Evolutionary conservation across 73 alveolate species (phyloP), one percentile per base, ranked within the genome.

Genomic region (Paraurostyla sp.): DNA sequence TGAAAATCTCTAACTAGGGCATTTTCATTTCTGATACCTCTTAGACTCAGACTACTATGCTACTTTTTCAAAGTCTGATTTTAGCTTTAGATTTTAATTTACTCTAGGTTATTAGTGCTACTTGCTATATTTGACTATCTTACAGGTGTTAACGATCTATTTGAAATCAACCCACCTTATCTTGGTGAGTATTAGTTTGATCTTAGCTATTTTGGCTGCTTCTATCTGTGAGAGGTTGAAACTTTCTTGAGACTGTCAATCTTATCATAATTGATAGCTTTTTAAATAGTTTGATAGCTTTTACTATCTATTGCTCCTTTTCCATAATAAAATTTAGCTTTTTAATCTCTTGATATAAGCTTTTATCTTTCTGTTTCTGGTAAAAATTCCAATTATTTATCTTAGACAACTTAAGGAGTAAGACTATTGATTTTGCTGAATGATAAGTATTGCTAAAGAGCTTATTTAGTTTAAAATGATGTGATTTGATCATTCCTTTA

Each of bases 261-360:
- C 27, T 43, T 73, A 25, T 73, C 86, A 15, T 23, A 2, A 48
- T 73, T 45, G 20, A 73, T 73, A 45, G 71, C 71, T 46, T 73
- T 48, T 73, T 73, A 73, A 33, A 73, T 46, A 15, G 46, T 22
- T 11, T 73, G 29, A 38, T 32, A 73, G 29, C 52, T 42, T 7
- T 46, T 36, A n/a, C 46, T 38, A 6, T 27, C 20, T 6, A 73
- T 30, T 11, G 30, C 35, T 16, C 86, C 86, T 25, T 49, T 73
- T n/a, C 71, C 71, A 2, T 43, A 23, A 46, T 23, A 48, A 25
- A 23, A 33, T 38, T 73, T 73, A 6, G 86, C 86, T 46, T 45
- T 49, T 73, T 46, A 16, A 20, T 73, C 86, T 73, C 46, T 73
- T 38, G 25, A 38, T 25, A 3, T 13, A 20, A 73, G 20, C 16